Conservation (phyloP, 108 stramenopile species). For the Chaetoceros muelleri region DNA sequence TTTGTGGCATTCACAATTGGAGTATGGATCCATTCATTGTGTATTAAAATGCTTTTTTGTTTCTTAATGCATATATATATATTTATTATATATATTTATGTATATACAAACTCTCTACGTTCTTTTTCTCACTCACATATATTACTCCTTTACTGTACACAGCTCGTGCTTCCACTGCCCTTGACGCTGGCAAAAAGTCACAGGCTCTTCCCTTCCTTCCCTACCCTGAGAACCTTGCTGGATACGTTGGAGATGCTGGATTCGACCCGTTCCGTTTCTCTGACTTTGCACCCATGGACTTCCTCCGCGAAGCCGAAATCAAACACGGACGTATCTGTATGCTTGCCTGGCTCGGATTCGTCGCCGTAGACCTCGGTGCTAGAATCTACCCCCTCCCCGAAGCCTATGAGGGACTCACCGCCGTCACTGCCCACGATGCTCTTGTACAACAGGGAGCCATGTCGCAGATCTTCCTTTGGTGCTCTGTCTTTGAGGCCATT, state of each 20-base stretch:
- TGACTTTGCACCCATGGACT: slow-evolving; percentile 80
- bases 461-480: slow-evolving; percentile 70
- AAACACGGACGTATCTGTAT: slow-evolving; percentile 94
- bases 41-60: no score
- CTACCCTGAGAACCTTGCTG: slow-evolving; percentile 77
- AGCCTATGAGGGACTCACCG: slow-evolving; percentile 64
- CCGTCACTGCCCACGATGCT: slow-evolving; percentile 73
- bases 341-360: slow-evolving; percentile 86
- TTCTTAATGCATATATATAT: no score
- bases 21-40: no score
- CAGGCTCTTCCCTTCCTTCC: slow-evolving; percentile 87
- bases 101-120: no score
- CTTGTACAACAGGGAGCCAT: slow-evolving; percentile 69
- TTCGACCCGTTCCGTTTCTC: slow-evolving; percentile 92
- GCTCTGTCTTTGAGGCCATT: slow-evolving; percentile 56
- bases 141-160: no score
- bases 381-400: slow-evolving; percentile 72
- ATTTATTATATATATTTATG: no score
- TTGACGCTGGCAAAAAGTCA: slow-evolving; percentile 26
- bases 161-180: slow-evolving; percentile 28
- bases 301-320: slow-evolving; percentile 88
- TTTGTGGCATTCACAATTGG: no score
- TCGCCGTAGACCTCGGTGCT: slow-evolving; percentile 80
- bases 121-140: no score
- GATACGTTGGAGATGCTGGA: slow-evolving; percentile 81